Conservation (phyloP, 768 basidiomycete species). For the Leccinellum albellum region DNA sequence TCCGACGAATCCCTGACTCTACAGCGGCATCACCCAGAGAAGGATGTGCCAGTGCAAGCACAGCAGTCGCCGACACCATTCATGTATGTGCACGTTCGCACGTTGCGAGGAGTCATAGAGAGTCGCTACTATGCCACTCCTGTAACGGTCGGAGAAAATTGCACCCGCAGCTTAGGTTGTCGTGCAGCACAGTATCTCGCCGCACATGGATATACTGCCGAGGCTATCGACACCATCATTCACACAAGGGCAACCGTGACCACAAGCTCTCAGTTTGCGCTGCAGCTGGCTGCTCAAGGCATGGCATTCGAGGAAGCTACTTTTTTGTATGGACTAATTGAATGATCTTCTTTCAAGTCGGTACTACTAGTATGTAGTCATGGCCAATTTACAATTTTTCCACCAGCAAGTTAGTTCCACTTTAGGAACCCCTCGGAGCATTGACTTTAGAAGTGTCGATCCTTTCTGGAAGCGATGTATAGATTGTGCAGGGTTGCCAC, state of each 20-base stretch:
- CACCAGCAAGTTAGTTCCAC: too few relatives aligned
- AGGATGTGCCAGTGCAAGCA: too few relatives aligned
- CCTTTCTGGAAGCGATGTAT: too few relatives aligned
- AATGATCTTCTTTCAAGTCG: background rate
- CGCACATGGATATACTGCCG: background rate
- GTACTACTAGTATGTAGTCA: background rate
- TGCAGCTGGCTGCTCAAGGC: background rate
- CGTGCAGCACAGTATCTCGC: background rate
- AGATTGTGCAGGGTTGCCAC: too few relatives aligned
- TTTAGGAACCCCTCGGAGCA: too few relatives aligned
- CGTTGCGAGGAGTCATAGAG: background rate
- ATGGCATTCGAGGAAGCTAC: background rate
- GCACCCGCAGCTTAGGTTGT: background rate
- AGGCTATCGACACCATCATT: background rate
- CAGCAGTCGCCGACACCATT: too few relatives aligned
- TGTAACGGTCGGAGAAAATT: background rate
- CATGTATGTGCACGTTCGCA: background rate
- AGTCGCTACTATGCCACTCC: background rate
- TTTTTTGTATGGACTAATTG: background rate
- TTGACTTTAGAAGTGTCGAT: too few relatives aligned
- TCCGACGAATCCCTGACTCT: too few relatives aligned
- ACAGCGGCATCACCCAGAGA: too few relatives aligned
- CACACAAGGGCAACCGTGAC: background rate
- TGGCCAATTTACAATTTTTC: too few relatives aligned
- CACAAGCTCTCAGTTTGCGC: background rate